phyloP scores from a whole-genome alignment of 2,329 filamentous ascomycete species.

The Paecilomyces niveus region DNA sequence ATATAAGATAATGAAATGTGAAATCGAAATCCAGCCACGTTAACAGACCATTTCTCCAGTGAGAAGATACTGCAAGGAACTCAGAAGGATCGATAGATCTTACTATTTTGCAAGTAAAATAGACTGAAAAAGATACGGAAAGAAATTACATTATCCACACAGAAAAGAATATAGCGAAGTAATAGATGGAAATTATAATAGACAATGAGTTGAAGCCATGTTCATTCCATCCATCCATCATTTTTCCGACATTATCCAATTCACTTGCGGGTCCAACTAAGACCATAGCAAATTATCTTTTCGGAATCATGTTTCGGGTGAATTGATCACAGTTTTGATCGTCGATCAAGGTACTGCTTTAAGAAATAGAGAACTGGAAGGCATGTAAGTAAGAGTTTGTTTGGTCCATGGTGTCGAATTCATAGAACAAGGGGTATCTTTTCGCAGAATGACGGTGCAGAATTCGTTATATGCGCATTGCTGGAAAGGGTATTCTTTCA shows the following conservation, averaged over 20 bases:
- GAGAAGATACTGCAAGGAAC: too few relatives aligned
- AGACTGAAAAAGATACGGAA: too few relatives aligned
- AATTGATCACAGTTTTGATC: conserved; percentile 22
- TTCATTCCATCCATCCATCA: background rate
- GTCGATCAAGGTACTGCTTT: conserved; percentile 26
- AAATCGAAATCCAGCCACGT: too few relatives aligned
- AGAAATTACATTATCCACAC: background rate
- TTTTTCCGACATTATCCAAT: background rate
- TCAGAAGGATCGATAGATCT: too few relatives aligned
- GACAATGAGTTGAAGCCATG: background rate
- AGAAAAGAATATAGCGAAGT: background rate
- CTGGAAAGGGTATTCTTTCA: background rate
- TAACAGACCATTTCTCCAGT: too few relatives aligned
- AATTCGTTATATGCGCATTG: background rate
- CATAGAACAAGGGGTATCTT: background rate
- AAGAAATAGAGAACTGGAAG: conserved; percentile 25
- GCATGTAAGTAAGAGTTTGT: conserved; percentile 1
- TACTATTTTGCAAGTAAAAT: too few relatives aligned
- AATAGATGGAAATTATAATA: background rate
- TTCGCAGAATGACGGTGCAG: background rate
- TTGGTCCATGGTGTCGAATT: conserved; percentile 1
- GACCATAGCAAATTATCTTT: background rate
- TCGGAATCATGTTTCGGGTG: background rate
- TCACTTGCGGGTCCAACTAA: background rate
- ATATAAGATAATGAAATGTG: too few relatives aligned